phyloP scores from a whole-genome alignment of 805 yeast genomes.

The Zygotorulaspora danielsina region DNA sequence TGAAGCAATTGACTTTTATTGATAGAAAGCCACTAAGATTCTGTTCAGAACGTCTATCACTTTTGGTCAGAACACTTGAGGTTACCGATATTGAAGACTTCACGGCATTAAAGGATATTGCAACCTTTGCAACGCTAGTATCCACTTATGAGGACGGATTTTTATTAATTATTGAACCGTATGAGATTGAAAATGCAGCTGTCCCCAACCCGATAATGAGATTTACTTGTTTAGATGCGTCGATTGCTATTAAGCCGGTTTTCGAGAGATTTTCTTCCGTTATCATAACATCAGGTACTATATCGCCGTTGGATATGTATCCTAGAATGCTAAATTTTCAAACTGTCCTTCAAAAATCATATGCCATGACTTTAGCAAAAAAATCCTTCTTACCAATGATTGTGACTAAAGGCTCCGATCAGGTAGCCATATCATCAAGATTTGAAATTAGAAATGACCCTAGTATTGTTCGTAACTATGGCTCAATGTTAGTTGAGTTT shows the following conservation, averaged over 20 bases:
- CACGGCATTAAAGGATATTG: constrained; percentile 88
- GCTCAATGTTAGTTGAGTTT: constrained; percentile 85
- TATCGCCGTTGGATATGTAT: constrained; percentile 97
- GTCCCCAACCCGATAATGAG: constrained; percentile 95
- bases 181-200: constrained; percentile 88
- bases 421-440: constrained; percentile 92
- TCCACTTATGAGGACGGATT: constrained; percentile 95
- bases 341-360: constrained; percentile 90
- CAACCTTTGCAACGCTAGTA: constrained; percentile 92
- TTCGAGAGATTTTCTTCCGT: constrained; percentile 91
- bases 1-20: constrained; percentile 88
- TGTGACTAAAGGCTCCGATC: constrained; percentile 96
- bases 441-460: constrained; percentile 98
- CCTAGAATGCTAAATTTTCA: constrained; percentile 94
- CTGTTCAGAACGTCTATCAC: constrained; percentile 85
- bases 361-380: constrained; percentile 91
- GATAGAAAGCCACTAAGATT: constrained; percentile 88
- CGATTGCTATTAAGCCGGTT: constrained; percentile 95
- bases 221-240: constrained; percentile 94
- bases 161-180: constrained; percentile 87
- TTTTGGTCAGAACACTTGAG: constrained; percentile 85
- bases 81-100: constrained; percentile 86
- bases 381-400: constrained; percentile 92
- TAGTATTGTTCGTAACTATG: constrained; percentile 94
- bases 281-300: constrained; percentile 95